Percentiles rank a stretch among this genome's conserved stretches.
Evolutionary conservation across 108 stramenopile genomes (phyloP).

Genomic region (Stephanodiscus triporus): DNA sequence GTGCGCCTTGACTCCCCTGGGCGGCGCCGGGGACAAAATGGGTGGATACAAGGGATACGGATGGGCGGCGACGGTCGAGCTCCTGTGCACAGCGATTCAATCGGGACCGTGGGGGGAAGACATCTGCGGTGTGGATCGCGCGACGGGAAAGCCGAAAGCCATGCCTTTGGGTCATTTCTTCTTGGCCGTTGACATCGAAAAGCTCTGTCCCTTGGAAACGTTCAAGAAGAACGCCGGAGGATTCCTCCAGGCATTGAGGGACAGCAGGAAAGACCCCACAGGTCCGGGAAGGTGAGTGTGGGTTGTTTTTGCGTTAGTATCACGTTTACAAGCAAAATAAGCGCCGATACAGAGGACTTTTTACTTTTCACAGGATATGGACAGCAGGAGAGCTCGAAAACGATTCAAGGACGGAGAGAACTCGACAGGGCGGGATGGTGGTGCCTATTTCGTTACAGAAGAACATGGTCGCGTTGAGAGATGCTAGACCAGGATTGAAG

Average conservation of each 20-base stretch:
- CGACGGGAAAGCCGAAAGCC: slow-evolving; percentile 61
- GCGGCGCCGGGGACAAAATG: slow-evolving; percentile 70
- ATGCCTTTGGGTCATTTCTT: slow-evolving; percentile 80
- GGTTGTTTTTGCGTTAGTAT: neutral
- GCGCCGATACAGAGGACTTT: neutral
- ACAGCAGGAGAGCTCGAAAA: slow-evolving; percentile 72
- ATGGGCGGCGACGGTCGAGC: slow-evolving; percentile 70
- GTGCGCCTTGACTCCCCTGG: slow-evolving; percentile 67
- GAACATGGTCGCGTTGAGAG: slow-evolving; percentile 60
- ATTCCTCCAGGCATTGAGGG: slow-evolving; percentile 58
- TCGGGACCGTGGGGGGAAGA: slow-evolving; percentile 70
- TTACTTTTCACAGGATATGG: slow-evolving; percentile 52
- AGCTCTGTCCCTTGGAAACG: slow-evolving; percentile 59
- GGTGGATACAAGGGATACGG: slow-evolving; percentile 78
- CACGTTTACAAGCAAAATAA: neutral
- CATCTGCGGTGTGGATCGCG: slow-evolving; percentile 65
- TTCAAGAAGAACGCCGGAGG: slow-evolving; percentile 61
- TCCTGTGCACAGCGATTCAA: slow-evolving; percentile 66
- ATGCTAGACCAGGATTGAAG: slow-evolving; percentile 55
- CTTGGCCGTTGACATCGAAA: slow-evolving; percentile 70
- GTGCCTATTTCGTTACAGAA: slow-evolving; percentile 56
- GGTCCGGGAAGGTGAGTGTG: slow-evolving; percentile 51
- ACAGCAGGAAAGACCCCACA: slow-evolving; percentile 54
- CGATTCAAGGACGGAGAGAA: slow-evolving; percentile 53
- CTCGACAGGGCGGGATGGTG: slow-evolving; percentile 59